Evolutionary conservation across 1,284 basidiomycete genomes (phyloP).

Genomic region (Leccinum subrobustum): DNA sequence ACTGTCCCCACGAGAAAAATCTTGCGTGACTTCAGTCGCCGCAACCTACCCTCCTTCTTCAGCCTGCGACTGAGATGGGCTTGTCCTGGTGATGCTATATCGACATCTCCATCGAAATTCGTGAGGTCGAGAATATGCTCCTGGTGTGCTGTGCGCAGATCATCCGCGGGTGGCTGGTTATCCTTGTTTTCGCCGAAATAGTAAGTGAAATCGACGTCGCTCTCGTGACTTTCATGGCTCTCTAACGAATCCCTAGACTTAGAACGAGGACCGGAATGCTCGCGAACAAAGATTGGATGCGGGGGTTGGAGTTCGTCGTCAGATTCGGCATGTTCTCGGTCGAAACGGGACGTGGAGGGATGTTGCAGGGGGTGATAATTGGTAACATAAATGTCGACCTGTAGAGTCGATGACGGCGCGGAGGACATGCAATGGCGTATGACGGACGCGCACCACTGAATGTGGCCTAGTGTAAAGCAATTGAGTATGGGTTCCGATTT

Average conservation of each 20-base stretch:
- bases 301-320: constrained; percentile 40
- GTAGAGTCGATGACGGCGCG: constrained; percentile 56
- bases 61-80: constrained; percentile 58
- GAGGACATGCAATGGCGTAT: constrained; percentile 68
- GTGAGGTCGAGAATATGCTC: constrained; percentile 68
- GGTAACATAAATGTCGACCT: constrained; percentile 82
- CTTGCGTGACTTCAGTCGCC: constrained; percentile 54
- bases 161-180: constrained; percentile 29
- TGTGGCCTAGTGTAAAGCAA: constrained; percentile 54
- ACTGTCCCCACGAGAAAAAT: constrained; percentile 19
- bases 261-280: constrained; percentile 7
- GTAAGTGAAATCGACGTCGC: constrained; percentile 22
- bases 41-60: constrained; percentile 67
- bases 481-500: not conserved
- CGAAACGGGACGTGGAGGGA: not conserved
- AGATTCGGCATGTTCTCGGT: not conserved
- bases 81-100: constrained; percentile 63
- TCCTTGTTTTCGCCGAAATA: constrained; percentile 39
- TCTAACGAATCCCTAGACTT: constrained; percentile 35
- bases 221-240: constrained; percentile 34
- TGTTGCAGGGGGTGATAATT: constrained; percentile 38
- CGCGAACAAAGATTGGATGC: constrained; percentile 39
- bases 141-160: constrained; percentile 16
- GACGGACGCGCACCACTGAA: constrained; percentile 78
- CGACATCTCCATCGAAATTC: constrained; percentile 81